A percentile compares a stretch with the other conserved stretches of the same genome.
Evolutionary conservation across 2,329 filamentous ascomycete genomes (phyloP).

Genomic region (Dactylellina sp.): DNA sequence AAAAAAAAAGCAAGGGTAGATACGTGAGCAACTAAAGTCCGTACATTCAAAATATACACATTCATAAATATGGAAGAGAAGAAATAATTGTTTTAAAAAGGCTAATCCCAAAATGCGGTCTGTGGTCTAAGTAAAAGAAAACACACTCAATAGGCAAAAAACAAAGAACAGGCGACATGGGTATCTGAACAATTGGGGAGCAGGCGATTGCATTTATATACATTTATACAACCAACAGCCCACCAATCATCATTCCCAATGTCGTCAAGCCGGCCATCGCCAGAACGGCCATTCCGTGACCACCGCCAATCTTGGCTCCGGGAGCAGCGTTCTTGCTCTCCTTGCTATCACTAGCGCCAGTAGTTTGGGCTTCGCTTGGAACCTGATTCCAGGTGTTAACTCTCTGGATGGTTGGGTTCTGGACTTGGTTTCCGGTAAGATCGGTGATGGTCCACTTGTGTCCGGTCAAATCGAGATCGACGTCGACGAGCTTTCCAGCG

Average conservation of each 20-base stretch:
- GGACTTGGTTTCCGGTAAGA: slow-evolving; percentile 32
- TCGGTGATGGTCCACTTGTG: slow-evolving; percentile 56
- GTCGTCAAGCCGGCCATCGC: slow-evolving; percentile 35
- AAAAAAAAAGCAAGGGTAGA: no score
- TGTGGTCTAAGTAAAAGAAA: slow-evolving; percentile 14
- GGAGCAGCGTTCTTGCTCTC: slow-evolving; percentile 46
- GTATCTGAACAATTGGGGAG: neutral
- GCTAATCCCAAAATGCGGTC: slow-evolving; percentile 21
- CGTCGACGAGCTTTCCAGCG: slow-evolving; percentile 38
- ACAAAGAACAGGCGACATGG: neutral
- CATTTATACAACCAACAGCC: slow-evolving; percentile 32
- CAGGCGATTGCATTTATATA: neutral
- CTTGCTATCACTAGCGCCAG: slow-evolving; percentile 13
- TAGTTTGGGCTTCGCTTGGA: slow-evolving; percentile 13
- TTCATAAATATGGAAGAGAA: neutral
- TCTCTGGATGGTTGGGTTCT: slow-evolving; percentile 38
- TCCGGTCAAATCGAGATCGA: slow-evolving; percentile 39
- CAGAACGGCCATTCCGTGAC: slow-evolving; percentile 1
- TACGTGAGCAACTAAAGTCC: no score
- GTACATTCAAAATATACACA: slow-evolving; percentile 33
- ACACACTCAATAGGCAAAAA: slow-evolving; percentile 2
- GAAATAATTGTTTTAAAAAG: neutral
- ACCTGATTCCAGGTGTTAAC: slow-evolving; percentile 55
- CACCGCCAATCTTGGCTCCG: slow-evolving; percentile 6
- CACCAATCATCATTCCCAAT: slow-evolving; percentile 32